Evolutionary conservation across 768 basidiomycete genomes (phyloP).

Genomic region (Boletus edulis): DNA sequence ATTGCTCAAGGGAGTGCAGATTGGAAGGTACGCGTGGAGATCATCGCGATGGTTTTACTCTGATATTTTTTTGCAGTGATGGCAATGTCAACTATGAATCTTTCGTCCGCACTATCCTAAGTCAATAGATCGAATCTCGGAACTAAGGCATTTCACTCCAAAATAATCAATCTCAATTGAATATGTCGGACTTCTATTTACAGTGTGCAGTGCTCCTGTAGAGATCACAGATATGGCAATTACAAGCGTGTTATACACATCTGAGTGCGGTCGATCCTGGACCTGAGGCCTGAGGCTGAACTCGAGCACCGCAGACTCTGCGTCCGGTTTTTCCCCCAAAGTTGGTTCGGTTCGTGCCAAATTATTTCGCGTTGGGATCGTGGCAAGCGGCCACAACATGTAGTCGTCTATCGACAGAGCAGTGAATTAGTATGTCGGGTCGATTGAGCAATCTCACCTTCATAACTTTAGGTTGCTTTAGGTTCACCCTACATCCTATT

Average conservation of each 20-base stretch:
- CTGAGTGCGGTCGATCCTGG: too few relatives aligned
- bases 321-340: conserved; percentile 39
- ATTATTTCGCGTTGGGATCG: conserved; percentile 1
- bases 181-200: too few relatives aligned
- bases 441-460: too few relatives aligned
- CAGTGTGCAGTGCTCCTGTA: too few relatives aligned
- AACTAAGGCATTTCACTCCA: background rate
- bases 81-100: conserved; percentile 98
- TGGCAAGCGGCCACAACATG: conserved; percentile 11
- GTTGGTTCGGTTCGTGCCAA: conserved; percentile 30
- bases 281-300: too few relatives aligned
- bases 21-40: conserved; percentile 69
- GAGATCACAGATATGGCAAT: too few relatives aligned
- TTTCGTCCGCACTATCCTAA: conserved; percentile 92
- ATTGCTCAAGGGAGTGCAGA: conserved; percentile 91
- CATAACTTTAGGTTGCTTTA: too few relatives aligned
- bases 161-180: too few relatives aligned
- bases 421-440: too few relatives aligned
- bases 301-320: conserved; percentile 19
- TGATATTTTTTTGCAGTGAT: conserved; percentile 52
- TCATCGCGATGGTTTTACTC: background rate
- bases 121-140: conserved; percentile 51
- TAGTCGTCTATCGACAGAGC: conserved; percentile 18
- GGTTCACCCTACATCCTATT: too few relatives aligned
- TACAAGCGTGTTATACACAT: too few relatives aligned